Evolutionary conservation across 202 grass and related monocot genomes (phyloP), one percentile per base, ranked within the genome.

Genomic region (Brachypodium distachyon): DNA sequence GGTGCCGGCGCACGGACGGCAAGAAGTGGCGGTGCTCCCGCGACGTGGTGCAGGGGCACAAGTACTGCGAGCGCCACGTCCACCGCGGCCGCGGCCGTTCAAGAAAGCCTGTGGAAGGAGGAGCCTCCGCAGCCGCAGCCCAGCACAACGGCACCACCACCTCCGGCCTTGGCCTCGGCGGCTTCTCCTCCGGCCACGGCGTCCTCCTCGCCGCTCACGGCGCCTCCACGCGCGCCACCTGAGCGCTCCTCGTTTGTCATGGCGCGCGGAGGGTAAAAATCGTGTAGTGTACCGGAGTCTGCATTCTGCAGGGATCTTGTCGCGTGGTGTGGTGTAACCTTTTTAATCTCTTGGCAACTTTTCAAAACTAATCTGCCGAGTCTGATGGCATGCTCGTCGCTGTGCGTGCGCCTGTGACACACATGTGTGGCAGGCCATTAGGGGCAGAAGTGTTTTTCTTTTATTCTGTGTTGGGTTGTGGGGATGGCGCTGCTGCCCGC

Each of bases 21-120:
- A 98, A 98, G 89, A 98, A 98, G 82, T 98, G 95, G 95, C 89
- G 95, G 74, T 98, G 95, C 87, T 92, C 95, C 27, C 84, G 91
- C 42, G 95, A 98, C 78, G 91, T 95, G 39, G 87, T 98, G 42
- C 65, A 85, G 9, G 91, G 87, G 7, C 95, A 98, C 87, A 98
- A 98, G 91, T 98, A 98, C 89, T 98, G 95, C 83, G 95, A 98
- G 85, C 87, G 95, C 0, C 95, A 98, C 77, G 87, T 98, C 78
- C 95, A 98, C 85, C 89, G 95, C 18, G 95, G 95, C 65, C 95
- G 95, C 66, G 87, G 91, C 81, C 95, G 95, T 92, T 92, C 95
- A 92, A 98, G 95, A 95, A 98, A 98, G 89, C 87, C 95, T 86
- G 89, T 95, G 95, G 95, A 97, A 88, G 70, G 9, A 49, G 61